These are phyloP conservation scores for Iris pallida DNA, from an alignment of 116 monocot genomes.

Conservation along the genomic window DNA sequence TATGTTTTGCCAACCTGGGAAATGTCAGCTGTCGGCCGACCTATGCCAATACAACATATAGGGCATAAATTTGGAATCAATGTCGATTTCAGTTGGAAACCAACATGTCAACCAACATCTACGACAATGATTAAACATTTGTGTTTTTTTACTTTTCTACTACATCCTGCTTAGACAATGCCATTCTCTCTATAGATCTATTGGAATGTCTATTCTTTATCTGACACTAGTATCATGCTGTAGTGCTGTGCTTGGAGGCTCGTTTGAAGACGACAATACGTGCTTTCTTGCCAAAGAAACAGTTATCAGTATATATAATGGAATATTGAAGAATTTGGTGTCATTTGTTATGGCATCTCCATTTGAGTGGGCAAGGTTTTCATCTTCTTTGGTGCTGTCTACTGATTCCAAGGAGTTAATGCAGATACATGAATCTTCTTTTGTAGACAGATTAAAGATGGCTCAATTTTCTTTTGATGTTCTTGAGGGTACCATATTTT, in stretches of 20 bases:
- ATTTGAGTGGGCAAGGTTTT: conserved; percentile 49
- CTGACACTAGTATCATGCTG: conserved; percentile 7
- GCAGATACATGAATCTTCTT: conserved; percentile 21
- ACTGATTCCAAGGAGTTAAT: conserved; percentile 15
- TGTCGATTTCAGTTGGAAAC: too few species aligned
- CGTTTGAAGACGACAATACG: conserved; percentile 47
- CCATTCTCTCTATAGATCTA: too few species aligned
- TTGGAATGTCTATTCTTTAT: neutral
- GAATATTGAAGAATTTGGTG: conserved; percentile 39
- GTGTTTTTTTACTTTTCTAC: too few species aligned
- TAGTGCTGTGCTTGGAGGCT: conserved; percentile 84
- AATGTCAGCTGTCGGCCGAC: too few species aligned
- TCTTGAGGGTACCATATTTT: conserved; percentile 65
- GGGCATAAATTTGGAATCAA: too few species aligned
- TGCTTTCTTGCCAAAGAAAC: conserved; percentile 65
- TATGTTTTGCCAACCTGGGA: too few species aligned
- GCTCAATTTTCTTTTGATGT: conserved; percentile 69
- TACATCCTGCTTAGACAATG: too few species aligned
- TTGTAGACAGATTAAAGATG: conserved; percentile 25
- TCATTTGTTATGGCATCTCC: conserved; percentile 43
- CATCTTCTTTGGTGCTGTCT: conserved; percentile 41
- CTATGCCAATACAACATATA: too few species aligned
- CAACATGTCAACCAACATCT: too few species aligned
- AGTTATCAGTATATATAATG: conserved; percentile 31
- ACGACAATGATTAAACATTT: too few species aligned